Percentiles rank a stretch among this genome's conserved stretches.
phyloP scores from a whole-genome alignment of 2,329 filamentous ascomycete genomes.

The Claviceps cyperi region DNA sequence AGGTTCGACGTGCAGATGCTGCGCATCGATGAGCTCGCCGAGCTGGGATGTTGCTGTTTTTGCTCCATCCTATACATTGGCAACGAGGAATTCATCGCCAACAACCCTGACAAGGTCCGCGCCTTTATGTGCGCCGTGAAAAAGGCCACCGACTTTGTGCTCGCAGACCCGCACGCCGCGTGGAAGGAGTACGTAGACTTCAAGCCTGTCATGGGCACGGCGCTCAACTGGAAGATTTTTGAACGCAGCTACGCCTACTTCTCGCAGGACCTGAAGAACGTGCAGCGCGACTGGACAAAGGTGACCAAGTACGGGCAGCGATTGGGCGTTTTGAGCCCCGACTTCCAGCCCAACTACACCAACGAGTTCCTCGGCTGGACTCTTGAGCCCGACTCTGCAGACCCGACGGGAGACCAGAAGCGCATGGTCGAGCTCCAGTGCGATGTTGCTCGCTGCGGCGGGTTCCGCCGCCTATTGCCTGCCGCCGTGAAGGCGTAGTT shows the following conservation, averaged over 20 bases:
- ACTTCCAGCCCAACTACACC: slow-evolving; percentile 60
- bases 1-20: slow-evolving; percentile 63
- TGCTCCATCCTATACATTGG: slow-evolving; percentile 70
- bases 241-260: slow-evolving; percentile 69
- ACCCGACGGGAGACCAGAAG: slow-evolving; percentile 62
- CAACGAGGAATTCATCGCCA: slow-evolving; percentile 54
- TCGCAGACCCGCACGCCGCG: slow-evolving; percentile 45
- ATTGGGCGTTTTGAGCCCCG: slow-evolving; percentile 48
- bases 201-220: slow-evolving; percentile 55
- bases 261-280: slow-evolving; percentile 60
- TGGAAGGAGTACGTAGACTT: slow-evolving; percentile 57
- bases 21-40: slow-evolving; percentile 65
- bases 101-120: slow-evolving; percentile 49
- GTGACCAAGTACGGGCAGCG: slow-evolving; percentile 65
- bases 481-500: slow-evolving; percentile 4
- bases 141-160: slow-evolving; percentile 57
- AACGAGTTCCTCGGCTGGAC: slow-evolving; percentile 55
- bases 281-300: slow-evolving; percentile 60
- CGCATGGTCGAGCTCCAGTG: slow-evolving; percentile 56
- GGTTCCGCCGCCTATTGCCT: slow-evolving; percentile 38
- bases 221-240: slow-evolving; percentile 64
- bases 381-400: slow-evolving; percentile 47
- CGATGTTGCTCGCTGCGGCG: slow-evolving; percentile 48
- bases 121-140: slow-evolving; percentile 62
- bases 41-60: slow-evolving; percentile 74